Percentiles rank a stretch among this genome's conserved stretches.
phyloP scores from a whole-genome alignment of 306 rosid genomes.

The Rubus idaeus region DNA sequence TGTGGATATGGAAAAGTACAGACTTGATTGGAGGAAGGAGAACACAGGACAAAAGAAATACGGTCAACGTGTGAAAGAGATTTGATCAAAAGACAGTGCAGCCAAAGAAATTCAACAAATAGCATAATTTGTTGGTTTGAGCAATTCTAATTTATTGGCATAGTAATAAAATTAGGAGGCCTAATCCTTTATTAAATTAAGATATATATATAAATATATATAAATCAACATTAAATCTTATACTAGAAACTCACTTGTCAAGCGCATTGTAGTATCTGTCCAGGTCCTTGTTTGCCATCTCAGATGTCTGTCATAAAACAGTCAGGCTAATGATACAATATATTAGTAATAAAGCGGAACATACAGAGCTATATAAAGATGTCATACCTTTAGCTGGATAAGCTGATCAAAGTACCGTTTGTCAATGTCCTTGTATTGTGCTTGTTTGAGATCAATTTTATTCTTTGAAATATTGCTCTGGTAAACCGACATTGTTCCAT shows the following conservation, averaged over 20 bases:
- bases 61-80: too few relatives aligned
- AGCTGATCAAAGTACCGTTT: conserved; percentile 86
- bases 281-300: conserved; percentile 99
- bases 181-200: too few relatives aligned
- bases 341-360: conserved; percentile 10
- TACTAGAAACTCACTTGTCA: conserved; percentile 67
- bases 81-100: too few relatives aligned
- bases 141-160: too few relatives aligned
- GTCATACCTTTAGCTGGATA: conserved; percentile 86
- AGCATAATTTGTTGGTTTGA: too few relatives aligned
- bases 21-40: too few relatives aligned
- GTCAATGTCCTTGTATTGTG: conserved; percentile 91
- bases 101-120: too few relatives aligned
- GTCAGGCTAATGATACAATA: conserved; percentile 10
- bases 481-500: conserved; percentile 76
- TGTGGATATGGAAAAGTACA: too few relatives aligned
- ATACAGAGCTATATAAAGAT: not conserved
- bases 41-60: too few relatives aligned
- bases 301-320: conserved; percentile 69
- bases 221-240: conserved; percentile 1
- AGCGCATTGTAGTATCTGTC: conserved; percentile 96
- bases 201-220: not conserved
- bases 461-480: conserved; percentile 70
- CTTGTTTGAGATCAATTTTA: conserved; percentile 79
- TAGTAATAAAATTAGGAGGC: too few relatives aligned